Evolutionary conservation across 441 rosid genomes (phyloP).

Genomic region (Bruguiera hainesii): DNA sequence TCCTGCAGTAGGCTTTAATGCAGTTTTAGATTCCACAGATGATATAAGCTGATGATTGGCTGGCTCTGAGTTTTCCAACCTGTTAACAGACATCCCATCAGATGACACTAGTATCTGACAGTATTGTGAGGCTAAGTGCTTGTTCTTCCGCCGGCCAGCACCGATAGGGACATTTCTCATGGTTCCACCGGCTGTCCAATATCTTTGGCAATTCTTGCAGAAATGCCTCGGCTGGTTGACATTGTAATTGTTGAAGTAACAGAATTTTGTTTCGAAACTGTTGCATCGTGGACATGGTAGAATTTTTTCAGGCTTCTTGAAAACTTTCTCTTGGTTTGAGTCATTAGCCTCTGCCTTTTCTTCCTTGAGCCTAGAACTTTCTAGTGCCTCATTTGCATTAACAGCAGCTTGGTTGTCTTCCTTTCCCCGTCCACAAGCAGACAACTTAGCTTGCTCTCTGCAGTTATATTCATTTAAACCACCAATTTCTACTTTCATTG

Average conservation of each 20-base stretch:
- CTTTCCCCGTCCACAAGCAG: constrained; percentile 15
- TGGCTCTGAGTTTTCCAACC: constrained; percentile 37
- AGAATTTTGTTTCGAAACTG: constrained; percentile 72
- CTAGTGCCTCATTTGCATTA: constrained; percentile 22
- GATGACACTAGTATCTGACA: constrained; percentile 46
- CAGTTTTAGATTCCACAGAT: constrained; percentile 35
- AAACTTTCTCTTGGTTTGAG: constrained; percentile 46
- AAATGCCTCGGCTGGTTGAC: constrained; percentile 81
- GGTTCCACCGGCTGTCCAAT: constrained; percentile 87
- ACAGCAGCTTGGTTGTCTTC: constrained; percentile 18
- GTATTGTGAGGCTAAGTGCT: constrained; percentile 51
- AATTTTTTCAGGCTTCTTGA: constrained; percentile 73
- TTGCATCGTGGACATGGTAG: constrained; percentile 73
- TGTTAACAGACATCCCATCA: constrained; percentile 38
- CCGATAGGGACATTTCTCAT: constrained; percentile 81
- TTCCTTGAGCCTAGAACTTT: constrained; percentile 22
- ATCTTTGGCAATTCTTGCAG: constrained; percentile 82
- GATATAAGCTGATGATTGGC: constrained; percentile 35
- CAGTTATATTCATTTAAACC: constrained; percentile 9
- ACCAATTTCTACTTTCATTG: constrained; percentile 24
- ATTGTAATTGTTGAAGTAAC: constrained; percentile 74
- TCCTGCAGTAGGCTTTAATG: constrained; percentile 34
- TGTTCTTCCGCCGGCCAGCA: constrained; percentile 69
- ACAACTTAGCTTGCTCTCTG: constrained; percentile 19
- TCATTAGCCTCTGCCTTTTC: constrained; percentile 29